Conservation (phyloP, 768 basidiomycete genomes). For the Agaricus subrufescens region DNA sequence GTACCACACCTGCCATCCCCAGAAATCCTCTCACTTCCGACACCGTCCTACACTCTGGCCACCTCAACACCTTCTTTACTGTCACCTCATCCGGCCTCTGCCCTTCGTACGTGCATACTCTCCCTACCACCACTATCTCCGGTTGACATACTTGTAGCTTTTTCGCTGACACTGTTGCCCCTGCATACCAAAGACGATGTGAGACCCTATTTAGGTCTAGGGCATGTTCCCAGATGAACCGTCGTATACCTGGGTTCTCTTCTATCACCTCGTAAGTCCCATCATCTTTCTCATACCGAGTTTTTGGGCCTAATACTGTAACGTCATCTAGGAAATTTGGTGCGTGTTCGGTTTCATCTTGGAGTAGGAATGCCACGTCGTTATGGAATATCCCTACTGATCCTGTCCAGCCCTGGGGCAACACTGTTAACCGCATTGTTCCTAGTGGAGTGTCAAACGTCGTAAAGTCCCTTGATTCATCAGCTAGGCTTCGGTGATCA, state of each 20-base stretch:
- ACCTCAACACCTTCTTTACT: constrained; percentile 17
- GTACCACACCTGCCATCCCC: constrained; percentile 20
- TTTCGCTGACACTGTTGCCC: constrained; percentile 28
- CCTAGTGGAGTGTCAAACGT: constrained; percentile 35
- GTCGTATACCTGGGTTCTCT: constrained; percentile 23
- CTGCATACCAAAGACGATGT: constrained; percentile 23
- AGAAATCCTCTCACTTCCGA: constrained; percentile 24
- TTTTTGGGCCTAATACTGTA: constrained; percentile 24
- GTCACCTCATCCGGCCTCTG: constrained; percentile 17
- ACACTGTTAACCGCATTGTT: constrained; percentile 21
- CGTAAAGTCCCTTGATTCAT: constrained; percentile 25
- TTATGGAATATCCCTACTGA: constrained; percentile 26
- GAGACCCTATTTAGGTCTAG: constrained; percentile 26
- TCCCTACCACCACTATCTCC: constrained; percentile 19
- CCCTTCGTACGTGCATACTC: constrained; percentile 21
- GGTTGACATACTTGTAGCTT: constrained; percentile 24
- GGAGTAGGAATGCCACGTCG: constrained; percentile 25
- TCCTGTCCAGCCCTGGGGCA: constrained; percentile 39
- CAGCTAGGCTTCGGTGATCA: constrained; percentile 23
- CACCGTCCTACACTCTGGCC: constrained; percentile 17
- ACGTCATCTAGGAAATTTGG: constrained; percentile 28
- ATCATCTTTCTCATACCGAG: constrained; percentile 20
- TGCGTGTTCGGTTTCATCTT: constrained; percentile 20
- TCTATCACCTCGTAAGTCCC: constrained; percentile 18
- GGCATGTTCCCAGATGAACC: constrained; percentile 36